These are phyloP conservation scores for Verticillium klebahnii DNA, from an alignment of 2,329 filamentous ascomycete species.

Conservation along the genomic window DNA sequence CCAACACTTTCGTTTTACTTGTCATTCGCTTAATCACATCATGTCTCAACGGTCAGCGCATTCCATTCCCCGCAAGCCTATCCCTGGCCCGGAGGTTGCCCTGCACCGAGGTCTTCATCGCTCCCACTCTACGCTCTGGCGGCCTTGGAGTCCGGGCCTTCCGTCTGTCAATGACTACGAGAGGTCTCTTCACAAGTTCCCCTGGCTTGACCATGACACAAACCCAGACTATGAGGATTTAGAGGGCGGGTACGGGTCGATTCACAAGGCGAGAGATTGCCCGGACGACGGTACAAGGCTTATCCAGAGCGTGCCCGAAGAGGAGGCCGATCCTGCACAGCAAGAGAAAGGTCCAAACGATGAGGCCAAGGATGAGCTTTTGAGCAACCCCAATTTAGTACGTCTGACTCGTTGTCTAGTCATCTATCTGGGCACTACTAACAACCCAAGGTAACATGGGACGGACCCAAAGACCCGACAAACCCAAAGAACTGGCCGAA, in stretches of 20 bases:
- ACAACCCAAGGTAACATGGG: conserved; percentile 31
- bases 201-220: conserved; percentile 16
- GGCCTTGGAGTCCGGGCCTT: conserved; percentile 20
- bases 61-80: conserved; percentile 9
- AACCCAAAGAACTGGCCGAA: conserved; percentile 43
- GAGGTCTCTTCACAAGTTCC: conserved; percentile 21
- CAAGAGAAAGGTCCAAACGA: background rate
- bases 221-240: conserved; percentile 2
- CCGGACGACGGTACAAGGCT: background rate
- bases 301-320: background rate
- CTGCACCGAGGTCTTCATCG: conserved; percentile 4
- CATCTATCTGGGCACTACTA: background rate
- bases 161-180: conserved; percentile 20
- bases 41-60: background rate
- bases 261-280: background rate
- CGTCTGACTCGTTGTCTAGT: background rate
- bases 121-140: conserved; percentile 22
- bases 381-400: background rate
- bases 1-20: background rate
- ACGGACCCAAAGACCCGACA: conserved; percentile 34
- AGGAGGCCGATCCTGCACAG: background rate
- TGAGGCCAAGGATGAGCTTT: background rate
- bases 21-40: conserved; percentile 4
- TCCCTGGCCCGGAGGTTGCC: conserved; percentile 1
- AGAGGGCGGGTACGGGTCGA: conserved; percentile 3